Evolutionary conservation across 768 basidiomycete genomes (phyloP).

Genomic region (Sistotremastrum niveocremeum): DNA sequence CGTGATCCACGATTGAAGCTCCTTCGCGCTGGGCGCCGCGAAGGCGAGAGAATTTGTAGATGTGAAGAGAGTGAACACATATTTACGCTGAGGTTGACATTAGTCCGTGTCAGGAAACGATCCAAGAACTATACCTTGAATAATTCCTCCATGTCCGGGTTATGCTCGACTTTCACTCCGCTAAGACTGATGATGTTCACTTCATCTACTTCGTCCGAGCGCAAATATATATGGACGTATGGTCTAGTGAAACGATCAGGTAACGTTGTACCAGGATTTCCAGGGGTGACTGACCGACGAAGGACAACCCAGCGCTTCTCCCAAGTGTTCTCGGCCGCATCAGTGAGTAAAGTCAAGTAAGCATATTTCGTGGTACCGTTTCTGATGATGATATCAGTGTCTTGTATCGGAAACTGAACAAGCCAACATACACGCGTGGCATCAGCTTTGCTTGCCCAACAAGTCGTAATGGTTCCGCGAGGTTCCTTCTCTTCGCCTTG

Average conservation of each 20-base stretch:
- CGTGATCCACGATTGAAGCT: conserved; percentile 71
- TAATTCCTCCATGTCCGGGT: conserved; percentile 76
- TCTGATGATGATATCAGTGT: conserved; percentile 24
- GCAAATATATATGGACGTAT: conserved; percentile 78
- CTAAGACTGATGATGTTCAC: conserved; percentile 68
- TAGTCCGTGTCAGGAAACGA: not conserved
- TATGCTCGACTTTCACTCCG: conserved; percentile 75
- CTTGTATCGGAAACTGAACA: conserved; percentile 1
- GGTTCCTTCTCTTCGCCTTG: conserved; percentile 22
- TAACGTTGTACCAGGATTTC: not conserved
- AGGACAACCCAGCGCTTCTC: conserved; percentile 77
- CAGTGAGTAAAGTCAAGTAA: conserved; percentile 60
- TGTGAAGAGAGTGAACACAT: conserved; percentile 85
- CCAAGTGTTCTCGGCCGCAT: conserved; percentile 76
- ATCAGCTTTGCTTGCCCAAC: conserved; percentile 61
- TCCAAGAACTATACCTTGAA: conserved; percentile 51
- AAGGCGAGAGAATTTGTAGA: conserved; percentile 85
- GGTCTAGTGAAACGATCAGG: conserved; percentile 38
- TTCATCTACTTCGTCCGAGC: conserved; percentile 76
- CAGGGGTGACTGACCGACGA: conserved; percentile 40
- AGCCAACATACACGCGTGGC: conserved; percentile 47
- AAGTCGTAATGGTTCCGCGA: conserved; percentile 46
- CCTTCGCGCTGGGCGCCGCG: conserved; percentile 68
- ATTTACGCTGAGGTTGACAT: conserved; percentile 48
- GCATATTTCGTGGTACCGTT: conserved; percentile 80